Evolutionary conservation across 129 eudicot genomes (phyloP), one percentile per base, ranked within the genome.

Genomic region (Rutidosis leptorrhynchoides): DNA sequence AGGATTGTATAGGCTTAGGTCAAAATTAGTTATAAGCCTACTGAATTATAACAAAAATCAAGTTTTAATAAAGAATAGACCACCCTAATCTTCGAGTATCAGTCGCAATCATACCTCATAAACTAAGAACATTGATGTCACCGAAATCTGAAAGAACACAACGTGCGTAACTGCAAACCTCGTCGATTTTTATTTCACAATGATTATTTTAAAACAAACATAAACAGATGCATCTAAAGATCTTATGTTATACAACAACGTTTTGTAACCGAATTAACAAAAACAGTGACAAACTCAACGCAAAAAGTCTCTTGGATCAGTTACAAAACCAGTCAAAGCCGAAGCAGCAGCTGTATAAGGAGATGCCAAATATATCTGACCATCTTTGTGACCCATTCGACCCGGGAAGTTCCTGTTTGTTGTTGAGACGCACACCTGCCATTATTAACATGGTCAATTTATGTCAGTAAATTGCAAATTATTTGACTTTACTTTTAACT

Each of bases 281-380:
- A 63, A 25, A 63, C 11, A 17, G 49, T 45, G 14, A 27, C 1
- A 24, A 46, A 69, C 37, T 79, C 69, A 92, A 80, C 64, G 79
- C 79, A 89, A 68, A 74, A 94, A 89, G 71, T 93, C 95, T 81
- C 99, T 76, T 22, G 99, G 99, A 74, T 93, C 96, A 25, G 95
- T 89, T 37, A 93, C 99, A 58, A 70, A 93, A 24, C 99, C 96
- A 14, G 96, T 93, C 83, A 93, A 79, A 27, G 99, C 96, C 3
- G 96, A 93, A 32, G 96, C 99, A 24, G 96, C 96, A 66, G 95
- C 99, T 33, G 99, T 93, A 77, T 88, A 94, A 3, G 99, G 99
- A 71, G 97, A 94, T 6, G 99, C 99, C 16, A 89, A 70, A 74
- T 89, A 94, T 14, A 94, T 84, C 70, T 94, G 93, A 65, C 99